Percentiles rank a stretch among this genome's conserved stretches.
Evolutionary conservation across 2,329 filamentous ascomycete genomes (phyloP).

Genomic region (Hirsutella thompsonii): DNA sequence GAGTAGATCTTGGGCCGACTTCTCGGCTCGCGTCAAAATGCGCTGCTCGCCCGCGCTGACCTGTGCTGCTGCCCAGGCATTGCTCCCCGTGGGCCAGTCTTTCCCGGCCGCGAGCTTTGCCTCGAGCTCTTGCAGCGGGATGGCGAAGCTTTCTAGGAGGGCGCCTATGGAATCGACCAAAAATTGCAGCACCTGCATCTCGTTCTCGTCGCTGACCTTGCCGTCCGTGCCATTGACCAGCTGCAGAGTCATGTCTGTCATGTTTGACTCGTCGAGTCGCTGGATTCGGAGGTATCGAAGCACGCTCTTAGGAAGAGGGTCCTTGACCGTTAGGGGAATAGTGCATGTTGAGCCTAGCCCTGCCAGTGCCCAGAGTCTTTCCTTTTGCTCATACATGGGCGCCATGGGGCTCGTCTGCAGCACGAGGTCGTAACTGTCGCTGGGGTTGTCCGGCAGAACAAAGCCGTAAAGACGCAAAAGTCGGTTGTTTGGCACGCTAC

Average conservation of each 20-base stretch:
- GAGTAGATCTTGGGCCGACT: constrained; percentile 17
- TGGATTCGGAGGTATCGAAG: constrained; percentile 23
- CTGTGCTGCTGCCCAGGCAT: constrained; percentile 22
- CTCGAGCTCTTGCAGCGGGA: constrained; percentile 16
- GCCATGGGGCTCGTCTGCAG: constrained; percentile 19
- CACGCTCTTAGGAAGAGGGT: constrained; percentile 19
- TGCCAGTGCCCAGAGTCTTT: constrained; percentile 19
- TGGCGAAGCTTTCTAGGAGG: constrained; percentile 17
- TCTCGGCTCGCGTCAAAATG: constrained; percentile 17
- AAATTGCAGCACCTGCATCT: constrained; percentile 16
- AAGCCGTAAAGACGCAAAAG: constrained; percentile 24
- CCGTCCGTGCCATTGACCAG: constrained; percentile 10
- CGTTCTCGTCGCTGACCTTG: constrained; percentile 18
- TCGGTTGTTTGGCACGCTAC: constrained; percentile 18
- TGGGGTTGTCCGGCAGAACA: constrained; percentile 19
- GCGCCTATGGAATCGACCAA: constrained; percentile 17
- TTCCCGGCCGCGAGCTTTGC: constrained; percentile 16
- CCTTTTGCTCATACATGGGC: constrained; percentile 19
- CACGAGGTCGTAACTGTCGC: constrained; percentile 22
- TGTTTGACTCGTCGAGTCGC: constrained; percentile 15
- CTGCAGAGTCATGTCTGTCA: constrained; percentile 11
- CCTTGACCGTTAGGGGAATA: constrained; percentile 18
- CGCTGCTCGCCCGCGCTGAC: constrained; percentile 16
- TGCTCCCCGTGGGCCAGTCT: constrained; percentile 16
- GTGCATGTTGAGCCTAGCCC: constrained; percentile 17